Base-by-base conservation (phyloP, 164 flowering plant species). In the Macadamia tetraphylla region DNA sequence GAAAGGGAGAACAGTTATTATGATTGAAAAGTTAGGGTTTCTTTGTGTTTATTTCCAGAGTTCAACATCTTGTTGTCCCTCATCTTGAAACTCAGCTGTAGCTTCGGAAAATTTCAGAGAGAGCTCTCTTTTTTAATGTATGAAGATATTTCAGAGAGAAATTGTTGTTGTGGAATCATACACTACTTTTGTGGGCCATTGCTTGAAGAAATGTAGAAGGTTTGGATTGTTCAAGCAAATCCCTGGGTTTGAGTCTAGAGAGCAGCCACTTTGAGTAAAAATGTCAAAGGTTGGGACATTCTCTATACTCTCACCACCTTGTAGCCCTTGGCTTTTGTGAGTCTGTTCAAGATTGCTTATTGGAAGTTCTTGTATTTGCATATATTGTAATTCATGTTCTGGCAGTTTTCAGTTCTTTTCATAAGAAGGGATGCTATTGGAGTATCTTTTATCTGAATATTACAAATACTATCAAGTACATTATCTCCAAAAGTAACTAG, bases 41-140 rank as follows among this genome's bases (percentile, higher is more conserved):
- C 11, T 61, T 32, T 71, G 58, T 65, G 43, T 35, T 71, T 70
- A 30, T 51, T 58, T 61, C 63, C 40, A 57, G 60, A 67, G 79
- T 72, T 76, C 94, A 90, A 92, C 94, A 79, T 68, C 88, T 86
- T 84, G 89, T 86, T 79, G 83, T 71, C 70, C 58, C 68, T 29
- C 9, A 51, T 57, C 31, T 67, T 59, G 29, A 49, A 68, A 61
- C 49, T 48, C 8, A 18, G 48, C 15, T 51, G 65, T 31, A 17
- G 65, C 6, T 29, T 23, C 10, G 42, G 29, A 12, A 58, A 48
- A 3, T 64, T 18, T 13, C 55, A 14, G 43, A 9, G 23, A 15
- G 7, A 29, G 18, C n/a, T 56, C 51, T 69, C 66, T 69, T 52
- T 70, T 70, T 62, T 70, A 70, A 56, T 44, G 44, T 63, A 63